Base-by-base conservation (phyloP, 176 grass and related monocot species). In the Oryza nivara region DNA sequence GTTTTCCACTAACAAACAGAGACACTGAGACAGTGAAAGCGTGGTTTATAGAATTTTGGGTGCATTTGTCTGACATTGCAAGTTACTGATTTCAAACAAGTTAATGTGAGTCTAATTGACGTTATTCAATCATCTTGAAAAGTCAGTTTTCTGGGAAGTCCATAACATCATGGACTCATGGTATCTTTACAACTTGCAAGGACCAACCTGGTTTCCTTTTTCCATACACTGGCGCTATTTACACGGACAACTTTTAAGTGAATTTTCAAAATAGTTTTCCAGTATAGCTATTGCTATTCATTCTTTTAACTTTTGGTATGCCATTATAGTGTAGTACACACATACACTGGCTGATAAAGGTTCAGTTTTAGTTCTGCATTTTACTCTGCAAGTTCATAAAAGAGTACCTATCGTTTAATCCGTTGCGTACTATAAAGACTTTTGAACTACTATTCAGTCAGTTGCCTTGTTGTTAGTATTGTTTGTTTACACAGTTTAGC, bases 391-490 rank as follows among this genome's bases (percentile, higher is more conserved):
- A 81, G 10, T 80, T 70, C 51, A 83, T 72, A 32, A 66, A 54
- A 17, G 3, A 25, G 26, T 35, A 60, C 10, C 30, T 78, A 35
- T 70, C 70, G 68, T 82, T 71, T 11, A 35, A 32, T 25, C 46
- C 47, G 12, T 65, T 67, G 79, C 34, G 5, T 67, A 38, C 4
- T 58, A 52, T 76, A 6, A 61, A 13, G 14, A 71, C 52, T 65
- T 25, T 41, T 28, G 4, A 60, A 32, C 4, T 25, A 32, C n/a
- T 8, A 67, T 75, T 67, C 63, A 65, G 74, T 67, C 3, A 28
- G 45, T 47, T 68, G 22, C 41, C 17, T 34, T 87, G n/a, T 34
- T 87, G 30, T 72, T 85, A 69, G 11, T 80, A n/a, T 41, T 68
- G 49, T 58, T 44, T 44, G 6, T 86, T 66, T 54, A 15, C 26